phyloP scores from a whole-genome alignment of 2,329 filamentous ascomycete genomes.

The Alternaria gansuensis region DNA sequence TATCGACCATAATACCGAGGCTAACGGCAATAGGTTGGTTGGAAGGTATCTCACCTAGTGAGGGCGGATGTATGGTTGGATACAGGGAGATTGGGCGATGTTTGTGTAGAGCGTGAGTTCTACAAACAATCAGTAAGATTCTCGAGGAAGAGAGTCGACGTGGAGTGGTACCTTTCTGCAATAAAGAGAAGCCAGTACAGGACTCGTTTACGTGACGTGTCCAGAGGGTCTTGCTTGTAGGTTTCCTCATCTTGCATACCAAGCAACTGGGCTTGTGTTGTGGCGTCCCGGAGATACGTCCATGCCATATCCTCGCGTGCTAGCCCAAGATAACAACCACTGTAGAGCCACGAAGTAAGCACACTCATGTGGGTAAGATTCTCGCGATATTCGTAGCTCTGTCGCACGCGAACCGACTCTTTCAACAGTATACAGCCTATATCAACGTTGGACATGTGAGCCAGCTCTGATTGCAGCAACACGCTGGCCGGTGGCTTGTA shows the following conservation, averaged over 20 bases:
- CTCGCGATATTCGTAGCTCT: slow-evolving; percentile 67
- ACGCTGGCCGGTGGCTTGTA: slow-evolving; percentile 56
- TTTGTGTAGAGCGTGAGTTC: slow-evolving; percentile 70
- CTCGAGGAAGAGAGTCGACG: neutral
- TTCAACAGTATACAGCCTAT: slow-evolving; percentile 66
- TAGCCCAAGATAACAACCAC: slow-evolving; percentile 68
- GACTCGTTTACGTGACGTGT: slow-evolving; percentile 63
- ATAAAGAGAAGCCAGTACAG: slow-evolving; percentile 71
- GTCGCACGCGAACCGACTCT: slow-evolving; percentile 65
- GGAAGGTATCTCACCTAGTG: slow-evolving; percentile 59
- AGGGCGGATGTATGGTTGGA: slow-evolving; percentile 65
- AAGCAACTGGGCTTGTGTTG: slow-evolving; percentile 67
- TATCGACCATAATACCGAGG: slow-evolving; percentile 67
- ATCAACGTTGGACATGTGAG: slow-evolving; percentile 53
- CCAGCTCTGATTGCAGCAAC: slow-evolving; percentile 58
- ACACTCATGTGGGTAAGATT: slow-evolving; percentile 64
- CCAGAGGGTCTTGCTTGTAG: slow-evolving; percentile 62
- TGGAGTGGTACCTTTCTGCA: slow-evolving; percentile 62
- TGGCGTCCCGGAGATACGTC: slow-evolving; percentile 69
- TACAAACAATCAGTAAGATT: slow-evolving; percentile 40
- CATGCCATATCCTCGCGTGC: slow-evolving; percentile 69
- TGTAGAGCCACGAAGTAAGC: slow-evolving; percentile 70
- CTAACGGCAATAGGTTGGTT: slow-evolving; percentile 66
- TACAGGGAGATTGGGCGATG: slow-evolving; percentile 70
- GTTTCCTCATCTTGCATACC: slow-evolving; percentile 67